Base-by-base conservation (phyloP, 352 stramenopile species). In the Globisporangium camurandrum region DNA sequence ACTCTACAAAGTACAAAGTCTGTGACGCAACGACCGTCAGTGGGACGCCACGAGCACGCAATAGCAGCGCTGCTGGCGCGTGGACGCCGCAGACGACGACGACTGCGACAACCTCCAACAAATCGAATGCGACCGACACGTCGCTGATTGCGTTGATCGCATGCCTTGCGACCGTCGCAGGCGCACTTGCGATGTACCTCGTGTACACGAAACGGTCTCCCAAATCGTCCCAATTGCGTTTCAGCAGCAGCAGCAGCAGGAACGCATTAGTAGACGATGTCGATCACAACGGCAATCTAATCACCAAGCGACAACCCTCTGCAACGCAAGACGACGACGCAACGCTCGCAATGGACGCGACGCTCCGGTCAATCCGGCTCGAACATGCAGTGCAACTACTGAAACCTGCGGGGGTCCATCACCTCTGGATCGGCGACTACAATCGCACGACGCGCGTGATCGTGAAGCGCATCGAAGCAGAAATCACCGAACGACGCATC, bases 381-480 rank as follows among this genome's bases (percentile, higher is more conserved):
- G 68, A 75, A 46, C 69, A 73, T 33, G 69, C 65, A 30, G 64
- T 90, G 20, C 56, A 62, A 22, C 50, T 88, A 12, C 74, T 54
- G 22, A 87, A 84, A 43, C 69, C 71, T 5, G 41, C 75, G 11
- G 76, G 78, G 14, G 67, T 61, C 8, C 71, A 70, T 0, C 63
- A 67, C 16, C 52, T 86, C 11, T 90, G 69, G 67, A 55, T 78
- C 42, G 75, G 75, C 44, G 69, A 88, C 34, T 86, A 84, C 46
- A 47, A 66, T 12, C 55, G 58, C 41, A 51, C 52, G 12, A 84
- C 84, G 46, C n/a, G n/a, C n/a, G 75, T 90, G 20, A 62, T 86
- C 24, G 58, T 88, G 47, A 90, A 90, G 62, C 78, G 78, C 28
- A 62, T 88, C 3, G 78, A 90, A 49, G 74, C 75, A 0, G 78